phyloP scores from a whole-genome alignment of 306 rosid genomes.

The Castanospermum australe region DNA sequence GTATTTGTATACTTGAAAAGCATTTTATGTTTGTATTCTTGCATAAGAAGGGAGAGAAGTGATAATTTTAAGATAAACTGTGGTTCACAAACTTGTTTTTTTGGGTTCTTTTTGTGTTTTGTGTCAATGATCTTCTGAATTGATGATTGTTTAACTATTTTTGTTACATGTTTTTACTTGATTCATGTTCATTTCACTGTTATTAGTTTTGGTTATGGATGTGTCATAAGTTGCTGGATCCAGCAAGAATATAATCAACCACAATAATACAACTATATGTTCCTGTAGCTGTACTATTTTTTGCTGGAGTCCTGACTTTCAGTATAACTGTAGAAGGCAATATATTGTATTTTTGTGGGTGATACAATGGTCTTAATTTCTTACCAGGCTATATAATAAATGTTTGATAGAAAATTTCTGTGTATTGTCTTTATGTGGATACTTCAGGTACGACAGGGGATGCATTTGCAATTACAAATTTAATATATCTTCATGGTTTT shows the following conservation, averaged over 20 bases:
- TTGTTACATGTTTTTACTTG: background rate
- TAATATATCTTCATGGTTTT: slow-evolving; percentile 4
- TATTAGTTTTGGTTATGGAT: background rate
- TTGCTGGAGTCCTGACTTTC: background rate
- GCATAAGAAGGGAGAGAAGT: background rate
- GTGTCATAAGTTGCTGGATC: background rate
- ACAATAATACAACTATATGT: background rate
- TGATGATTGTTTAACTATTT: background rate
- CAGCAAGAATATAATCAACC: background rate
- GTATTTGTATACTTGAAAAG: background rate
- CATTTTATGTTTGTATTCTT: background rate
- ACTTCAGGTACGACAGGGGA: background rate
- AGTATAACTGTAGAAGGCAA: background rate
- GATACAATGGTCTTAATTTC: background rate
- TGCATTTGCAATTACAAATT: background rate
- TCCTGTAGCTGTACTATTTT: background rate
- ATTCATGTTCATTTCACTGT: background rate
- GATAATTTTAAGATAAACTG: background rate
- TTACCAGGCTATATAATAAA: background rate
- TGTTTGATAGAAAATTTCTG: background rate
- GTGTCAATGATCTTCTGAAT: background rate
- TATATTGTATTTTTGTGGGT: background rate
- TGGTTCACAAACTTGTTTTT: background rate
- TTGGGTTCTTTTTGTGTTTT: background rate
- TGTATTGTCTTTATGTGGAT: background rate